Evolutionary conservation across 169 alveolate species (phyloP).

Genomic region (Plasmodium gaboni): DNA sequence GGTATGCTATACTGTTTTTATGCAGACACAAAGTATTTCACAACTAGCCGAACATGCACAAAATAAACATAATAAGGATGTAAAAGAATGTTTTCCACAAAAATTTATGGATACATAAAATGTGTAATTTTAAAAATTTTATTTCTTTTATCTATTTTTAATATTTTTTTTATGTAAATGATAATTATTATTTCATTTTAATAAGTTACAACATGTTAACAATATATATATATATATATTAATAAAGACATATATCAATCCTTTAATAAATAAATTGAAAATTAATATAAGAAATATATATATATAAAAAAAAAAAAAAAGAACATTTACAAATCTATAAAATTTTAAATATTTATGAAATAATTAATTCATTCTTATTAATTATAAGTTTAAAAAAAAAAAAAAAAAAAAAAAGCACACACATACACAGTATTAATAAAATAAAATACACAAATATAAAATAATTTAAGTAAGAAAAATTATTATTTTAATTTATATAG

Average conservation of each 20-base stretch:
- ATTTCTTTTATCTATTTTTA: neutral
- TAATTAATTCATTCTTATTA: neutral
- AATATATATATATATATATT: too few species aligned
- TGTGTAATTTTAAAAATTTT: neutral
- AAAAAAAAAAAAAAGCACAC: neutral
- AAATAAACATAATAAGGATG: slow-evolving; percentile 73
- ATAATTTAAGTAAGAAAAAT: neutral
- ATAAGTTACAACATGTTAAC: too few species aligned
- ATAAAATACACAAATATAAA: neutral
- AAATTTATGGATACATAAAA: slow-evolving; percentile 39
- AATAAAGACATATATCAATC: too few species aligned
- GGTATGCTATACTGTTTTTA: slow-evolving; percentile 77
- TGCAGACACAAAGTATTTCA: slow-evolving; percentile 77
- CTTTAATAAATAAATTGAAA: too few species aligned
- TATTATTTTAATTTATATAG: slow-evolving; percentile 12
- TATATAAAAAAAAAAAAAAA: too few species aligned
- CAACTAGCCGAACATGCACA: slow-evolving; percentile 77
- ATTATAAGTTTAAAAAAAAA: too few species aligned
- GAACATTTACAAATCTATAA: neutral
- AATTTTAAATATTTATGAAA: slow-evolving; percentile 3
- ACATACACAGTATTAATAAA: neutral
- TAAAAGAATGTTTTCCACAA: slow-evolving; percentile 76
- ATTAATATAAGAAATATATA: too few species aligned
- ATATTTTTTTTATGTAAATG: slow-evolving; percentile 2
- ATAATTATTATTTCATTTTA: neutral